phyloP scores from a whole-genome alignment of 495 filamentous ascomycete species.

The Aspergillus biplanus region DNA sequence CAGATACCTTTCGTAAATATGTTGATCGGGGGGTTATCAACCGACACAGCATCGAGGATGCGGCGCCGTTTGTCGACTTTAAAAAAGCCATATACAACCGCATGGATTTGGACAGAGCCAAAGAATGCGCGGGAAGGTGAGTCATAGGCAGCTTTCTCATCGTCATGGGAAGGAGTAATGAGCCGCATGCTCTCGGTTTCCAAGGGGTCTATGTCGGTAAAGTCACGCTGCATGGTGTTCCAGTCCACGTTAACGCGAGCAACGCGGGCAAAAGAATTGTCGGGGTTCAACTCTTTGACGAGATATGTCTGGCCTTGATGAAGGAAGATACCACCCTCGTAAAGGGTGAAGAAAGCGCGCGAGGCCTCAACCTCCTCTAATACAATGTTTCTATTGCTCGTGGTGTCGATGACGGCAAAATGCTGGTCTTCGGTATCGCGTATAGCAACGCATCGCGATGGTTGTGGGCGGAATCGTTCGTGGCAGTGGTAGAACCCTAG shows the following conservation, averaged over 20 bases:
- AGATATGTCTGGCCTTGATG: slow-evolving; percentile 94
- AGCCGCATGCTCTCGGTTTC: slow-evolving; percentile 82
- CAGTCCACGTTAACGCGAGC: slow-evolving; percentile 89
- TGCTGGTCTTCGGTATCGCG: slow-evolving; percentile 91
- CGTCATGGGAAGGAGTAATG: slow-evolving; percentile 43
- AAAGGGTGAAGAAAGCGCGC: slow-evolving; percentile 92
- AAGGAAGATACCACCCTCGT: slow-evolving; percentile 96
- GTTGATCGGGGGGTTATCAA: slow-evolving; percentile 90
- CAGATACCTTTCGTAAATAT: slow-evolving; percentile 90
- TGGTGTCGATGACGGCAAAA: slow-evolving; percentile 91
- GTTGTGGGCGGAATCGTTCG: slow-evolving; percentile 82
- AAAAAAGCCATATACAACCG: slow-evolving; percentile 94
- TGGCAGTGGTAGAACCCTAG: slow-evolving; percentile 88
- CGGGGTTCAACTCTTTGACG: slow-evolving; percentile 83
- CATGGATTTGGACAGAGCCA: slow-evolving; percentile 79
- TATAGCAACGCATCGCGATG: slow-evolving; percentile 82
- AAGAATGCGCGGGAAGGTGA: slow-evolving; percentile 71
- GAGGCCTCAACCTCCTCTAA: slow-evolving; percentile 96
- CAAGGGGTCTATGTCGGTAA: slow-evolving; percentile 90
- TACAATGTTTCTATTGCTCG: slow-evolving; percentile 77
- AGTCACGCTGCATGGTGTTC: slow-evolving; percentile 93
- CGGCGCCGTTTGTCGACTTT: slow-evolving; percentile 82
- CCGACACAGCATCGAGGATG: slow-evolving; percentile 88
- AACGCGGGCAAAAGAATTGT: slow-evolving; percentile 74
- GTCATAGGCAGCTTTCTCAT: background rate